Conservation (phyloP, 345 rosid species). For the Eucalyptus coolabah region DNA sequence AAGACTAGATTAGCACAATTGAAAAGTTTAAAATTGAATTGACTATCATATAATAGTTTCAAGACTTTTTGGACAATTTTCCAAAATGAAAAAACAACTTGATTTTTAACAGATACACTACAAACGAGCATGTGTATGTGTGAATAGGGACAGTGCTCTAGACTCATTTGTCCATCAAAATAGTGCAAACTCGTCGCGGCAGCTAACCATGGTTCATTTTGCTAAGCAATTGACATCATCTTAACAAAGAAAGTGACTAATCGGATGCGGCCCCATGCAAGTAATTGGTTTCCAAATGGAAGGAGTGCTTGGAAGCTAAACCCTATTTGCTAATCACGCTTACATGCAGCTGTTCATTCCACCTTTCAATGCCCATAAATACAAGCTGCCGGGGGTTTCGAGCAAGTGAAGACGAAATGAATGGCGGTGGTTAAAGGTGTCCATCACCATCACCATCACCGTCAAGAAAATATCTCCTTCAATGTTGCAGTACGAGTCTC, state of each 20-base stretch:
- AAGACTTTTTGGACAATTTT: neutral
- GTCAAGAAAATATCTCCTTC: neutral
- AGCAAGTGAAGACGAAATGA: neutral
- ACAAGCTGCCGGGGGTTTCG: neutral
- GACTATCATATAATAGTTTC: accelerated
- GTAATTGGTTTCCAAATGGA: neutral
- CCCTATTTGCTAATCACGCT: neutral
- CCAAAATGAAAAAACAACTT: accelerated
- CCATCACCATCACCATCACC: neutral
- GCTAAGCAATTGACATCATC: neutral
- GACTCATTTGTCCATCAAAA: neutral
- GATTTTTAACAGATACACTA: neutral
- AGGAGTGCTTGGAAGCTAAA: neutral
- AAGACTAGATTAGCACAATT: no score
- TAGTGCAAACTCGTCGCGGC: neutral
- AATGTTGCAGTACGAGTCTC: neutral
- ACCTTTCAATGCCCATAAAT: neutral
- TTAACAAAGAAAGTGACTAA: neutral
- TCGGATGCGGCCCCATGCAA: neutral
- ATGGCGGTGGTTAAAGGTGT: neutral
- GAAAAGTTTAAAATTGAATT: accelerated
- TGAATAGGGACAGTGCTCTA: neutral
- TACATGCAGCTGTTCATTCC: neutral
- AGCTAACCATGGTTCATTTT: neutral
- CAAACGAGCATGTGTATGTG: neutral